Evolutionary conservation across 2,329 filamentous ascomycete species (phyloP), one percentile per base, ranked within the genome.

Genomic region (Magnaporthiopsis rhizophila): DNA sequence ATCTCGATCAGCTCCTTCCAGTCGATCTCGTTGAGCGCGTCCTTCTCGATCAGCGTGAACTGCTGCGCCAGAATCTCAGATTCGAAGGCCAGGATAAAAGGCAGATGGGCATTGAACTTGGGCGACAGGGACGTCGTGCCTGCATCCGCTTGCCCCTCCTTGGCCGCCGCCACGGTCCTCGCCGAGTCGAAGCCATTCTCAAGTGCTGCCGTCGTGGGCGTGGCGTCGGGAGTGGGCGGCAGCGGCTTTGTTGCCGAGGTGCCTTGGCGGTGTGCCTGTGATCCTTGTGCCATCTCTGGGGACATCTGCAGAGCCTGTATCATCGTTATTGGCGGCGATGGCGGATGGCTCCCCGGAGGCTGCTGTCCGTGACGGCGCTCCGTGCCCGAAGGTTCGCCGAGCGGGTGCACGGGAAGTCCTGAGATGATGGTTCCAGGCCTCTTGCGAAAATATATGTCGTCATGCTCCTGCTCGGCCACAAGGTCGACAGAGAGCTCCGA

Each of bases 1-100:
- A 95, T 88, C 64, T 92, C 89, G 64, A 94, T 90, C 15, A 95
- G 80, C 69, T 95, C 91, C 72, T 90, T 92, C 91, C 91, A 95
- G 75, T 94, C 90, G 67, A 95, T 90, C 74, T 94, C 91, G 69
- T 92, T 90, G 28, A 95, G 79, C 0, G 90, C 91, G 72, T 94
- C 91, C 73, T 94, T 93, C 72, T 95, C 91, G 60, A 95, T 91
- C 45, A 95, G 81, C 0, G 90, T 94, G 69, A 95, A 91, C 70
- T 95, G 91, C 73, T 93, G 89, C 3, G 91, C 91, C 32, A 95
- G 81, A 3, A 89, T 79, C 69, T 91, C 87, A 7, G 91, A 92
- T 70, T 92, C 89, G 69, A 92, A 93, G 0, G 89, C 89, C 30
- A 95, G 80, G 64, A 92, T 88, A 74, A 95, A 95, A 0, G 91